Conservation (phyloP, 2,329 filamentous ascomycete species). For the Ceratocystis diversiconidia region DNA sequence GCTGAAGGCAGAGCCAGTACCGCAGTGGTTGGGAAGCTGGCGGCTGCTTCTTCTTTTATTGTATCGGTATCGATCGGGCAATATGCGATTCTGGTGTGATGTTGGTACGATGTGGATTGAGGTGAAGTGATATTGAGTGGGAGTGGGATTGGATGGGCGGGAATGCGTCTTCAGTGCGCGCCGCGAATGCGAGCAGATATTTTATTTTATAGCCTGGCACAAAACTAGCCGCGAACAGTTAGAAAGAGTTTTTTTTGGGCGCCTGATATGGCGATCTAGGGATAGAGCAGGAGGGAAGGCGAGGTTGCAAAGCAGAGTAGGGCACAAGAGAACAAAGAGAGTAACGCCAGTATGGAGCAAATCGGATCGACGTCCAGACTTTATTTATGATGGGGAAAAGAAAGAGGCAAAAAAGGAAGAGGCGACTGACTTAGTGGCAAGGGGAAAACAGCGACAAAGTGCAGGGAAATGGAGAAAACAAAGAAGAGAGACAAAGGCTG, state of each 20-base stretch:
- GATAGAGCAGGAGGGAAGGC: neutral
- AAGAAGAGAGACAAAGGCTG: constrained; percentile 1
- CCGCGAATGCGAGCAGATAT: neutral
- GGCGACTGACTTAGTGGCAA: neutral
- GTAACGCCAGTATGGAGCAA: neutral
- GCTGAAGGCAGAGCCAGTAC: neutral
- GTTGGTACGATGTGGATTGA: neutral
- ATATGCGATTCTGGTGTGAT: neutral
- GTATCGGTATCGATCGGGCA: neutral
- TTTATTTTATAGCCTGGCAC: neutral
- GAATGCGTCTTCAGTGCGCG: neutral
- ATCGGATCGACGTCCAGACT: neutral
- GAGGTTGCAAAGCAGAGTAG: neutral
- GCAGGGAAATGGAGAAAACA: constrained; percentile 5
- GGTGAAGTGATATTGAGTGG: neutral
- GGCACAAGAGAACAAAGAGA: neutral
- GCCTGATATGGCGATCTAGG: neutral
- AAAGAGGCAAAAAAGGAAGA: neutral
- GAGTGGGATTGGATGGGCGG: neutral
- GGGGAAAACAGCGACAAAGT: constrained; percentile 1
- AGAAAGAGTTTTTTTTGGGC: neutral
- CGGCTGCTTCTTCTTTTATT: neutral
- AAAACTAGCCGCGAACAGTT: constrained; percentile 1
- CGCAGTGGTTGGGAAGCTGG: neutral
- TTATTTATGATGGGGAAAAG: neutral